Base-by-base conservation (phyloP, 345 rosid species). In the Salix viminalis region DNA sequence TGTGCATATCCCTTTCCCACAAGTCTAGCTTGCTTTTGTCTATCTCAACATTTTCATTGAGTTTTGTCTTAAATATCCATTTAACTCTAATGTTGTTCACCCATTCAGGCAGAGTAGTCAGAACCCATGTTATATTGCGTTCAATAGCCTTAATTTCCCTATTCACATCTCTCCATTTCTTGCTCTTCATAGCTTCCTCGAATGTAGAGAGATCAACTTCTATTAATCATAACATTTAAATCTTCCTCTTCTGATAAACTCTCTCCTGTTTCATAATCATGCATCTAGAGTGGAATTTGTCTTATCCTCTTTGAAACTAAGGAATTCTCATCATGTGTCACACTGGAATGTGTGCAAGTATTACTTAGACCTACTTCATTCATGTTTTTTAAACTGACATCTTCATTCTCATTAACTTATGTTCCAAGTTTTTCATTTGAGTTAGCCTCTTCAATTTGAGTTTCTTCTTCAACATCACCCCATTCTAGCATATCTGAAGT, bases 1-100 rank as follows among this genome's bases (percentile, higher is more conserved):
- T 39, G 0, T 7, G 42, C 10, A 39, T 39, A 39, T 39, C 10
- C 2, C 42, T 7, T 2, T 39, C 26, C 67, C 1, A 76, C 73
- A 14, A 76, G 11, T 52, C 52, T 5, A 8, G 54, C 71, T n/a
- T 5, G 23, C 0, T 2, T n/a, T 19, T 54, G 6, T 18, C 23
- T 18, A 70, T 21, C 1, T 69, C 24, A 7, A 32, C 62, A 28
- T 42, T 41, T 3, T 62, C 70, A 41, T 77, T 61, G 12, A 70
- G 16, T 7, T 77, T 77, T 6, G 44, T 77, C 16, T 50, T 77
- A 4, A 36, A 77, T 12, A 76, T 71, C 70, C 75, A 77, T 12
- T 77, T 77, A 34, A 77, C 75, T 0, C 64, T 6, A 37, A 75
- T 65, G 10, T 12, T 75, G 21, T 75, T 75, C 4, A 34, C 70